phyloP scores from a whole-genome alignment of 257 asterid species.

The Gentiana dahurica region DNA sequence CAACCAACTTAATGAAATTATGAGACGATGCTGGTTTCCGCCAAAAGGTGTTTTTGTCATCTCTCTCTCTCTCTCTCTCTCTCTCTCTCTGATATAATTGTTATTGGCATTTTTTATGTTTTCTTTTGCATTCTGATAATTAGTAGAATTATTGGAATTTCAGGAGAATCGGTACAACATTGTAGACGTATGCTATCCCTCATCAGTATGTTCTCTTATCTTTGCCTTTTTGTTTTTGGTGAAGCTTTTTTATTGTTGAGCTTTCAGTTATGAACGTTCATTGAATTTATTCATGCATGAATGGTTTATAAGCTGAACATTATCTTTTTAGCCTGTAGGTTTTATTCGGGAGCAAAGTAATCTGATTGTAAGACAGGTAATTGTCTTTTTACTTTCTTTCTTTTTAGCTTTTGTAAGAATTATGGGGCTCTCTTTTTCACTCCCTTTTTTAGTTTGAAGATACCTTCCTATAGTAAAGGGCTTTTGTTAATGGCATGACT shows the following conservation, averaged over 20 bases:
- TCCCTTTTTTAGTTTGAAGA: too few relatives aligned
- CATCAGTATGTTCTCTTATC: conserved; percentile 44
- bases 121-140: not conserved
- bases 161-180: conserved; percentile 90
- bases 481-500: too few relatives aligned
- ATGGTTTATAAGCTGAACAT: conserved; percentile 15
- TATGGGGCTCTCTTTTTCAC: too few relatives aligned
- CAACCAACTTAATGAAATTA: too few relatives aligned
- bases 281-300: conserved; percentile 4
- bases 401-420: too few relatives aligned
- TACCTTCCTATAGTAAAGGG: too few relatives aligned
- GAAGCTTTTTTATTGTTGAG: conserved; percentile 5
- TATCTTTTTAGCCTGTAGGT: conserved; percentile 80
- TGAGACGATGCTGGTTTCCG: too few relatives aligned
- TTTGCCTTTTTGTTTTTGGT: conserved; percentile 8
- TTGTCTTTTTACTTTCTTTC: conserved; percentile 12
- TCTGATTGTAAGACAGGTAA: conserved; percentile 80
- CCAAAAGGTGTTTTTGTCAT: not conserved
- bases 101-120: not conserved
- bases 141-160: conserved; percentile 20
- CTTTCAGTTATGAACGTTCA: not conserved
- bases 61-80: not conserved
- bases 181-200: conserved; percentile 84
- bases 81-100: not conserved
- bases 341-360: conserved; percentile 87